Evolutionary conservation across 2,329 filamentous ascomycete genomes (phyloP).

Genomic region (Epichloe uncinata): DNA sequence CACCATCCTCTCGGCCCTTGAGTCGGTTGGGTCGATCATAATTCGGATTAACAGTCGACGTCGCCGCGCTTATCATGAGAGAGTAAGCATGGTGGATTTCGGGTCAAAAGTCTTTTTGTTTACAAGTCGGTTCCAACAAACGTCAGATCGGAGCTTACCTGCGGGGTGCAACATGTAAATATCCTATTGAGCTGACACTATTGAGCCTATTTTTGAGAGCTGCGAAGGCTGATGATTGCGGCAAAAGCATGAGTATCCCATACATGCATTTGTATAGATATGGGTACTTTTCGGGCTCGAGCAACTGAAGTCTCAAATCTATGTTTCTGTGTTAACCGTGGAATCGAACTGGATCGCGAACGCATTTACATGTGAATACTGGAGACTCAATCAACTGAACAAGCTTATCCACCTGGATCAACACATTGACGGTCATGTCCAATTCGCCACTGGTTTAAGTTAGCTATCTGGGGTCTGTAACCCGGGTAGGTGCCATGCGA

Average conservation of each 20-base stretch:
- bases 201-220: constrained; percentile 93
- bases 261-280: constrained; percentile 97
- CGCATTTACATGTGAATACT: constrained; percentile 77
- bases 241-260: constrained; percentile 92
- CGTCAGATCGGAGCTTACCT: constrained; percentile 42
- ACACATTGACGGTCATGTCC: constrained; percentile 97
- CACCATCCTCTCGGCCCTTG: constrained; percentile 68
- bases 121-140: background rate
- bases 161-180: constrained; percentile 68
- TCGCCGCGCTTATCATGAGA: constrained; percentile 24
- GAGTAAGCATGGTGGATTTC: constrained; percentile 4
- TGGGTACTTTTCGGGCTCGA: constrained; percentile 90
- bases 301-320: constrained; percentile 87
- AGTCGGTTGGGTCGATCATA: constrained; percentile 67
- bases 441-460: constrained; percentile 61
- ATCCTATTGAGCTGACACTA: constrained; percentile 92
- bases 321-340: background rate
- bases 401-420: constrained; percentile 97
- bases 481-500: background rate
- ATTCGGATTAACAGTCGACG: constrained; percentile 36
- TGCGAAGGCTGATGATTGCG: constrained; percentile 92
- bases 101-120: background rate
- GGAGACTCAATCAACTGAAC: constrained; percentile 94
- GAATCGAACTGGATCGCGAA: background rate
- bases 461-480: background rate